Conservation (phyloP, 2,329 filamentous ascomycete species). For the Cladobotryum mycophilum region DNA sequence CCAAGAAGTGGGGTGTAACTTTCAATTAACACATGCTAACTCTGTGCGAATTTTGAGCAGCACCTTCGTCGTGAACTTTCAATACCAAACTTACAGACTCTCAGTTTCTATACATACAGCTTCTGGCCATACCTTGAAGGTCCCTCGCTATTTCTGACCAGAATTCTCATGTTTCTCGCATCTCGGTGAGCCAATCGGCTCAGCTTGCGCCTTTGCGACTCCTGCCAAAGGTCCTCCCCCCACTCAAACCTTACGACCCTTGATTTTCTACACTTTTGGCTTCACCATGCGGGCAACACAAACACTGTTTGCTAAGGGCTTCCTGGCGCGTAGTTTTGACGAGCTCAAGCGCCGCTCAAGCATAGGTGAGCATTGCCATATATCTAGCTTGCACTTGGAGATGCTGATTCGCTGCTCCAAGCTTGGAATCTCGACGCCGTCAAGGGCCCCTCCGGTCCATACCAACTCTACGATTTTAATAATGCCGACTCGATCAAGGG, state of each 20-base stretch:
- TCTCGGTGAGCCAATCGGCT: conserved; percentile 26
- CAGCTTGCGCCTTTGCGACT: too few relatives aligned
- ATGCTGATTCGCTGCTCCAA: conserved; percentile 25
- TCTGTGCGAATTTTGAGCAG: background rate
- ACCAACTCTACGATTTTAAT: conserved; percentile 59
- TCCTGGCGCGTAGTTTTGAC: conserved; percentile 52
- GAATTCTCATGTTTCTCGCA: conserved; percentile 17
- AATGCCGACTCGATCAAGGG: conserved; percentile 37
- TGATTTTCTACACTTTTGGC: background rate
- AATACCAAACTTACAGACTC: background rate
- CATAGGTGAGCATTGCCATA: conserved; percentile 40
- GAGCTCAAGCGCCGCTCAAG: conserved; percentile 52
- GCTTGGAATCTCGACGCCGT: conserved; percentile 65
- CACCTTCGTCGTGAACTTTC: background rate
- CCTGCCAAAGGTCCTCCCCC: background rate
- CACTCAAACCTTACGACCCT: background rate
- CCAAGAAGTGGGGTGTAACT: background rate
- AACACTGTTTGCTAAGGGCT: conserved; percentile 42
- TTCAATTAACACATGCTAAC: background rate
- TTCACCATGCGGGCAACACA: conserved; percentile 42
- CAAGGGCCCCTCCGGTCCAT: conserved; percentile 57
- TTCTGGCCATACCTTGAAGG: background rate
- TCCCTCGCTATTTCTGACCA: background rate
- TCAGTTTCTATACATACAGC: background rate
- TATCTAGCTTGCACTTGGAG: fast-evolving